These are phyloP conservation scores for Lophiotrema nucula DNA, from an alignment of 495 filamentous ascomycete species.

Conservation along the genomic window DNA sequence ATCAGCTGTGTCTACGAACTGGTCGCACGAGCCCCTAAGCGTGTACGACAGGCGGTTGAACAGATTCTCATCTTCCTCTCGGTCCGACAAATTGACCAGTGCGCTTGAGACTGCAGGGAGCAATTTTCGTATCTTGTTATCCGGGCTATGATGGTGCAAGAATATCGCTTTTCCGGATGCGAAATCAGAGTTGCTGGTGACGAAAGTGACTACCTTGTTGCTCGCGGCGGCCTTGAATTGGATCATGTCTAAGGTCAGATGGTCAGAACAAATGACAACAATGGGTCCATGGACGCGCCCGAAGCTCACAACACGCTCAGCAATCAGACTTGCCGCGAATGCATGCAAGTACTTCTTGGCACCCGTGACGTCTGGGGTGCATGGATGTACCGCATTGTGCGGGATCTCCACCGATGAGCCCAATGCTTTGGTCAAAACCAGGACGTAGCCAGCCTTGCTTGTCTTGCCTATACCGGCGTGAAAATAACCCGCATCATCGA, in stretches of 20 bases:
- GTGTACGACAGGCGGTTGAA: not conserved
- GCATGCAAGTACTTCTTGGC: not conserved
- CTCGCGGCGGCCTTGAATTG: not conserved
- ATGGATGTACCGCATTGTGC: not conserved
- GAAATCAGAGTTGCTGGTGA: conserved; percentile 4
- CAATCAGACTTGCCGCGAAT: not conserved
- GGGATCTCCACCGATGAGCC: not conserved
- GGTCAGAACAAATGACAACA: not conserved
- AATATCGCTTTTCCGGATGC: not conserved
- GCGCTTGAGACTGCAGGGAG: not conserved
- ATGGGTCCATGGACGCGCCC: not conserved
- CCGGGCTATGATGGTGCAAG: not conserved
- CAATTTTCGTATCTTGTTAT: not conserved
- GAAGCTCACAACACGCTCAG: not conserved
- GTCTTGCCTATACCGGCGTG: not conserved
- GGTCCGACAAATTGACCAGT: not conserved
- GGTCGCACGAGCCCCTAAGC: not conserved
- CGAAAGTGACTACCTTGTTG: not conserved
- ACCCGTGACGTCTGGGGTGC: not conserved
- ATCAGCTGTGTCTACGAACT: too few relatives aligned
- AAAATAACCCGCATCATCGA: not conserved
- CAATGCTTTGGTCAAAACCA: too few relatives aligned
- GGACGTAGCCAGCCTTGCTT: too few relatives aligned
- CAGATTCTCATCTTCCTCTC: not conserved
- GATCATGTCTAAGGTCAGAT: not conserved